A percentile compares a stretch with the other conserved stretches of the same genome.
Conservation (phyloP, 441 rosid species). For the Populus hybrid region DNA sequence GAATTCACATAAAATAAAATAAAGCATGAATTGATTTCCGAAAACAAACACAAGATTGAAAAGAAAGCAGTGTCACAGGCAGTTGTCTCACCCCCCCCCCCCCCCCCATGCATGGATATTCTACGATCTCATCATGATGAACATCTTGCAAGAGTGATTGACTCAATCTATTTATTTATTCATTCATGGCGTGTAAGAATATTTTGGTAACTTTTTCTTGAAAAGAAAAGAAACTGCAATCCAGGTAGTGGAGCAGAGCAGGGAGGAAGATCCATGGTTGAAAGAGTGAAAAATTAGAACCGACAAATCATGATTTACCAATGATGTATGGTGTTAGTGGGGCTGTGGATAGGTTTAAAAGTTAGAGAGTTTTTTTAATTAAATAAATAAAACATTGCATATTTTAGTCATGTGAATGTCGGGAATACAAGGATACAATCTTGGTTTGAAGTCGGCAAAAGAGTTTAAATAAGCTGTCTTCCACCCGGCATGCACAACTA, state of each 20-base stretch:
- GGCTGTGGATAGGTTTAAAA: constrained; percentile 9
- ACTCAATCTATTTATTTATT: neutral
- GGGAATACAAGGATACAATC: constrained; percentile 18
- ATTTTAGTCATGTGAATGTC: constrained; percentile 34
- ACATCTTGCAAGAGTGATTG: too few species aligned
- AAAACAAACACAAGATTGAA: neutral
- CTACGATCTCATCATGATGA: neutral
- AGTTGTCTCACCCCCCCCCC: neutral
- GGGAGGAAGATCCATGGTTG: neutral
- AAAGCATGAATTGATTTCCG: neutral
- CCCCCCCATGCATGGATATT: neutral
- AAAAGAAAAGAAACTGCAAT: neutral
- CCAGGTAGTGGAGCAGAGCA: neutral
- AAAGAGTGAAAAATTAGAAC: neutral
- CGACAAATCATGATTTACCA: constrained; percentile 13
- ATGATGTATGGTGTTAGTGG: constrained; percentile 3
- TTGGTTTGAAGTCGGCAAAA: constrained; percentile 15
- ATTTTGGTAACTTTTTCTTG: neutral
- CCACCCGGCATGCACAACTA: constrained; percentile 29
- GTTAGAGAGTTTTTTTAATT: neutral
- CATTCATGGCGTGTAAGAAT: neutral
- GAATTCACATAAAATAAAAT: neutral
- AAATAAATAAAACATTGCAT: neutral
- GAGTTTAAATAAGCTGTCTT: constrained; percentile 31
- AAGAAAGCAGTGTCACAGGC: neutral